A percentile compares a stretch with the other conserved stretches of the same genome.
These are phyloP conservation scores for Suillus placidus DNA, from an alignment of 768 basidiomycete genomes.

Conservation along the genomic window DNA sequence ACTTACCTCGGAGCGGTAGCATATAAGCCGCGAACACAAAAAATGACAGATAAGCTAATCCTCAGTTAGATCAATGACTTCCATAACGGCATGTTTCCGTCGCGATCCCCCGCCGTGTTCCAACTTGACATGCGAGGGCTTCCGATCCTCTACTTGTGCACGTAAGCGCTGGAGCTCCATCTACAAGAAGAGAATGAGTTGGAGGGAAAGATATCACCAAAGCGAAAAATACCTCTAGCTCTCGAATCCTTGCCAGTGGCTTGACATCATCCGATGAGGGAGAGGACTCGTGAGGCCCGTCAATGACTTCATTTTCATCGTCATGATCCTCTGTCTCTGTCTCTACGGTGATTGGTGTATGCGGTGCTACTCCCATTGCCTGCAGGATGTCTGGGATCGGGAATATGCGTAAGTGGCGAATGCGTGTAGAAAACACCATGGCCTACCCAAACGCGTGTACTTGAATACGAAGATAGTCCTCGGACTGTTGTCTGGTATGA, in stretches of 20 bases:
- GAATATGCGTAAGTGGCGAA: not conserved
- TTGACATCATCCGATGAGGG: not conserved
- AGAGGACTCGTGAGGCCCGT: not conserved
- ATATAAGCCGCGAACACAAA: not conserved
- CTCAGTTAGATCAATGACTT: constrained; percentile 1
- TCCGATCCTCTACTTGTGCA: constrained; percentile 17
- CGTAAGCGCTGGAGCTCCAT: constrained; percentile 27
- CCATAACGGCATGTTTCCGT: not conserved
- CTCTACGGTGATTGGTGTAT: constrained; percentile 8
- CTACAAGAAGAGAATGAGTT: constrained; percentile 3
- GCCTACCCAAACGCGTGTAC: constrained; percentile 19
- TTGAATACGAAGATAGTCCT: constrained; percentile 22
- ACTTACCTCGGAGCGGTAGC: not conserved
- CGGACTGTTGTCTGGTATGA: constrained; percentile 6
- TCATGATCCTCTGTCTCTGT: not conserved
- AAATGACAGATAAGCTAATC: not conserved
- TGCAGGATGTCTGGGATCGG: constrained; percentile 19
- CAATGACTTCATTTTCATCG: not conserved
- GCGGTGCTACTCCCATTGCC: constrained; percentile 22
- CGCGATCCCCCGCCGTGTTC: constrained; percentile 6
- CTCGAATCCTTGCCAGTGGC: not conserved
- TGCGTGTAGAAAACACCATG: not conserved
- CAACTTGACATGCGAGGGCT: constrained; percentile 23
- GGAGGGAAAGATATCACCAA: not conserved
- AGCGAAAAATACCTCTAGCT: not conserved